These are phyloP conservation scores for Sordariomycetes sp. DNA, from an alignment of 2,329 filamentous ascomycete species.

Conservation along the genomic window DNA sequence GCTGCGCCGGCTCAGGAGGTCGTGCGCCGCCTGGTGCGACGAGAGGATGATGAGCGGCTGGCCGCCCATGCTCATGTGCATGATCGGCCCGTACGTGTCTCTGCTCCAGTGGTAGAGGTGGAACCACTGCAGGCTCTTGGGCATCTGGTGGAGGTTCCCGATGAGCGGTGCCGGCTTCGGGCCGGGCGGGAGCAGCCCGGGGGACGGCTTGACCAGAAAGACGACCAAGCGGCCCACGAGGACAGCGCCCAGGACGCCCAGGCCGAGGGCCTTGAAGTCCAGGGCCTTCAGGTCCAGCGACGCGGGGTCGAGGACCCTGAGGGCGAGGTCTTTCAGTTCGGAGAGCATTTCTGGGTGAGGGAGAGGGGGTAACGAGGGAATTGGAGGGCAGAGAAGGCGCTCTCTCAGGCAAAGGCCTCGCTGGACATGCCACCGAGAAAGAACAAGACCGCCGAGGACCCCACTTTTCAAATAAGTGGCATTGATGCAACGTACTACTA, in stretches of 20 bases:
- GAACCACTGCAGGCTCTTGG: slow-evolving; percentile 25
- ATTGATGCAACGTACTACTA: too few species aligned
- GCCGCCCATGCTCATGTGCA: slow-evolving; percentile 12
- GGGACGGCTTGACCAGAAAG: background rate
- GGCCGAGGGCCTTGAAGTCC: background rate
- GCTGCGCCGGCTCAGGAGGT: slow-evolving; percentile 11
- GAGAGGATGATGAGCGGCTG: slow-evolving; percentile 13
- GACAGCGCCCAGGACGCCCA: background rate
- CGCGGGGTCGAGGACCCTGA: background rate
- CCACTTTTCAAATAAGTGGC: too few species aligned
- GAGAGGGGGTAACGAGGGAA: background rate
- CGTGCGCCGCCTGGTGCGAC: slow-evolving; percentile 10
- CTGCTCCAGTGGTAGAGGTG: slow-evolving; percentile 7
- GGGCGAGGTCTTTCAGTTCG: background rate
- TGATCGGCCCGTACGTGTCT: slow-evolving; percentile 11
- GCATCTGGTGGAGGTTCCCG: slow-evolving; percentile 14
- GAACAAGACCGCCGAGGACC: too few species aligned
- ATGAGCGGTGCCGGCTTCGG: slow-evolving; percentile 11
- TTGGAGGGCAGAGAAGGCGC: background rate
- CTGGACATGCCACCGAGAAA: too few species aligned
- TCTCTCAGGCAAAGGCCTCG: too few species aligned
- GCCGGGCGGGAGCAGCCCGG: slow-evolving; percentile 11
- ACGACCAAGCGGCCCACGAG: background rate
- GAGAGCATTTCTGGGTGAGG: background rate
- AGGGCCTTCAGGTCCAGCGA: background rate